phyloP scores from a whole-genome alignment of 2,329 filamentous ascomycete species.

The Onygenales sp. region DNA sequence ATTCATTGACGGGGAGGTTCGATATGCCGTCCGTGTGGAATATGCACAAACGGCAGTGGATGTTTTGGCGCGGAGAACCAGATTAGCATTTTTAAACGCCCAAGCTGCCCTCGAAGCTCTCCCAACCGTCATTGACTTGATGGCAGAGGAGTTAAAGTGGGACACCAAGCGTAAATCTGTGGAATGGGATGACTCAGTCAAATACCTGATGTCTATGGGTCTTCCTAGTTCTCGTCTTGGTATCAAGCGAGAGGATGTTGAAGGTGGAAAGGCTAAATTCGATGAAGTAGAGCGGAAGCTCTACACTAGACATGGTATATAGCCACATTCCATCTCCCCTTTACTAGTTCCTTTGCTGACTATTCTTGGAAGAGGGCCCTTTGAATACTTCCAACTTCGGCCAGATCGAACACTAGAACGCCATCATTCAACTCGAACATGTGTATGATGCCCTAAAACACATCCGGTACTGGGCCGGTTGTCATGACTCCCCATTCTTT shows the following conservation, averaged over 20 bases:
- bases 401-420: not conserved
- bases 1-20: constrained; percentile 84
- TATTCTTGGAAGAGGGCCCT: constrained; percentile 37
- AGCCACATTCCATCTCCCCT: not conserved
- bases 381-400: constrained; percentile 28
- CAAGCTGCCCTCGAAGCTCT: constrained; percentile 82
- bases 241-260: constrained; percentile 49
- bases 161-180: constrained; percentile 57
- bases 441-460: not conserved
- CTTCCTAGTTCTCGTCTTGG: constrained; percentile 44
- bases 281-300: constrained; percentile 30
- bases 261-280: constrained; percentile 43
- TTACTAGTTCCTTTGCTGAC: constrained; percentile 6
- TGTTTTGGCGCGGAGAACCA: constrained; percentile 72
- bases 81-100: constrained; percentile 83
- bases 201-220: constrained; percentile 54
- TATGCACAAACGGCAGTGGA: constrained; percentile 88
- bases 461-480: not conserved
- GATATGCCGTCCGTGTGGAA: constrained; percentile 80
- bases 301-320: constrained; percentile 34
- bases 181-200: constrained; percentile 62
- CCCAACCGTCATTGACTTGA: constrained; percentile 77
- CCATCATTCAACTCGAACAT: not conserved
- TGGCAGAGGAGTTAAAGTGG: constrained; percentile 71
- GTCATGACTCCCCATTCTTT: too few relatives aligned